Conservation (phyloP, 108 stramenopile species). For the Halocafeteria seosinensis region DNA sequence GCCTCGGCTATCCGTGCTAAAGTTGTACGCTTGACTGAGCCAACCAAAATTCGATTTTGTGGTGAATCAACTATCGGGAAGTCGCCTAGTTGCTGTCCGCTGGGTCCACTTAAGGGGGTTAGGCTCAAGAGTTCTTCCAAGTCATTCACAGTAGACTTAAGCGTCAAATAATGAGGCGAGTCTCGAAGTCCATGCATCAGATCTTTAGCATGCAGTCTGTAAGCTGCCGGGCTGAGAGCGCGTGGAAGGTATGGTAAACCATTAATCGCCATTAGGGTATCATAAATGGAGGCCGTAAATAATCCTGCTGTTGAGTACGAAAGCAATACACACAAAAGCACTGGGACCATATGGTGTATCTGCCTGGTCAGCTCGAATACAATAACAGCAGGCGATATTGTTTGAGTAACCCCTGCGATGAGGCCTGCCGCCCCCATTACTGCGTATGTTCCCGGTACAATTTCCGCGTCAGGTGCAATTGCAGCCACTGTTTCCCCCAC, state of each 20-base stretch:
- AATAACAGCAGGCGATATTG: slow-evolving; percentile 27
- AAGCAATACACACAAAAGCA: not conserved
- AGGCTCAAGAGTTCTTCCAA: not conserved
- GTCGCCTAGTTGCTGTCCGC: not conserved
- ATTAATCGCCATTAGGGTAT: not conserved
- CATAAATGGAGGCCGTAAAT: not conserved
- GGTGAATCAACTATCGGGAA: not conserved
- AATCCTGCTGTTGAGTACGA: not conserved
- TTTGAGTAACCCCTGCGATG: slow-evolving; percentile 20
- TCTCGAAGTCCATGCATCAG: not conserved
- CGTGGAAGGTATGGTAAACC: not conserved
- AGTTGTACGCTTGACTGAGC: too few species aligned
- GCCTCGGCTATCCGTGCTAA: too few species aligned
- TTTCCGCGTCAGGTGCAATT: not conserved
- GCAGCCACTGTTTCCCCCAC: slow-evolving; percentile 14
- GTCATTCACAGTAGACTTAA: too few species aligned
- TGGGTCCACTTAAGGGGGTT: not conserved
- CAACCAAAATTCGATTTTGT: not conserved
- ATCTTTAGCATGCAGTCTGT: not conserved
- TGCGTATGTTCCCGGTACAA: slow-evolving; percentile 19
- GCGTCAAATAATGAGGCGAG: not conserved
- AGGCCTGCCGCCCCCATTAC: slow-evolving; percentile 28
- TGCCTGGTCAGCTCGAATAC: slow-evolving; percentile 29
- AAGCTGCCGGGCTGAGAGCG: not conserved
- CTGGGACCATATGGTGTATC: slow-evolving; percentile 24